Evolutionary conservation across 192 early-diverging fungal species (phyloP).

Genomic region (Glomus cerebriforme): DNA sequence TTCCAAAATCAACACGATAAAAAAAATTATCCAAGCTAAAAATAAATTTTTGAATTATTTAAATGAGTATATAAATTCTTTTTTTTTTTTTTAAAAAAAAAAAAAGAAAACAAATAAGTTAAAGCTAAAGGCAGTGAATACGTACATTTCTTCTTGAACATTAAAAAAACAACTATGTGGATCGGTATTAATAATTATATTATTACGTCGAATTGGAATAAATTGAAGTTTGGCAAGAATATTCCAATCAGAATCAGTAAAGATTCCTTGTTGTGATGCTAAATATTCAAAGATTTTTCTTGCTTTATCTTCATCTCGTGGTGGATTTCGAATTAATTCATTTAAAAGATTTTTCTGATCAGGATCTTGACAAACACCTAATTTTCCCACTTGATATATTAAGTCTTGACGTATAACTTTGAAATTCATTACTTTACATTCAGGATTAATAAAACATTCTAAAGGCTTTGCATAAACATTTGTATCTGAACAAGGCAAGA

Average conservation of each 20-base stretch:
- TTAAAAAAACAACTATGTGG: slow-evolving; percentile 20
- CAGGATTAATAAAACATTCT: slow-evolving; percentile 70
- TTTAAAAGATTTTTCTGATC: slow-evolving; percentile 38
- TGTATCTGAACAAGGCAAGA: slow-evolving; percentile 59
- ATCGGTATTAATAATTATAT: background rate
- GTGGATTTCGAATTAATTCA: slow-evolving; percentile 40
- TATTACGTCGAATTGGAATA: slow-evolving; percentile 57
- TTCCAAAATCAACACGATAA: slow-evolving; percentile 74
- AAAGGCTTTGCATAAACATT: slow-evolving; percentile 53
- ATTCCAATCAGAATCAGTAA: slow-evolving; percentile 57
- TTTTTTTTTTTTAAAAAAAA: too few species aligned
- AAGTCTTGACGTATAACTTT: slow-evolving; percentile 61
- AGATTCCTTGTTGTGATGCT: slow-evolving; percentile 60
- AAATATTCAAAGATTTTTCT: slow-evolving; percentile 67
- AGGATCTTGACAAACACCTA: slow-evolving; percentile 70
- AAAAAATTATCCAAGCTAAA: slow-evolving; percentile 53
- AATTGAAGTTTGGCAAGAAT: slow-evolving; percentile 53
- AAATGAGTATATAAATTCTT: too few species aligned
- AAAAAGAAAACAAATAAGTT: slow-evolving; percentile 27
- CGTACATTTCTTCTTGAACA: background rate
- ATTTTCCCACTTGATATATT: slow-evolving; percentile 51
- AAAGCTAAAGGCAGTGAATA: too few species aligned
- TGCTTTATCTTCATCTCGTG: slow-evolving; percentile 45
- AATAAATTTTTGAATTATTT: too few species aligned
- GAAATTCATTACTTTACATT: slow-evolving; percentile 67